phyloP scores from a whole-genome alignment of 306 rosid species.

The Rosa persica region DNA sequence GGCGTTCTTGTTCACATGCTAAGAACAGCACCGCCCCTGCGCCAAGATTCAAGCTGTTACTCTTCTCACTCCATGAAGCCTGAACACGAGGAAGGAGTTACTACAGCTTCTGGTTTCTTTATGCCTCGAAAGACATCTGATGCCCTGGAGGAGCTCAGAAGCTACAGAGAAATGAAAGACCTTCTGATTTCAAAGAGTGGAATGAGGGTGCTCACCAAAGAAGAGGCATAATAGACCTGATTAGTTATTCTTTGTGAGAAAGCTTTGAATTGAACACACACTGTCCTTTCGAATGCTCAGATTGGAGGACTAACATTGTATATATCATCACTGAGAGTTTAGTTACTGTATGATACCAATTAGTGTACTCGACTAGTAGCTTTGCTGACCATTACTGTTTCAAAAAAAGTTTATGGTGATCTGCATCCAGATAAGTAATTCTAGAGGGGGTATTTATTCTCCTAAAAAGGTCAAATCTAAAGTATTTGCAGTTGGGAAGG shows the following conservation, averaged over 20 bases:
- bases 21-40: constrained; percentile 79
- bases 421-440: too few species aligned
- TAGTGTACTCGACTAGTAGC: neutral
- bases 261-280: neutral
- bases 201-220: constrained; percentile 22
- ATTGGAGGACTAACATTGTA: constrained; percentile 17
- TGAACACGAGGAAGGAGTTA: constrained; percentile 52
- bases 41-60: constrained; percentile 60
- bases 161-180: constrained; percentile 76
- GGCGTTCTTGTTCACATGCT: constrained; percentile 81
- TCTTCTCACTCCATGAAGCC: constrained; percentile 55
- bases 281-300: neutral
- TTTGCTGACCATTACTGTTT: neutral
- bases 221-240: constrained; percentile 13
- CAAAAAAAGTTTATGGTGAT: neutral
- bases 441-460: too few species aligned
- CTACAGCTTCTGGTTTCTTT: constrained; percentile 52
- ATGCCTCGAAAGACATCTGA: constrained; percentile 67
- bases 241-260: neutral
- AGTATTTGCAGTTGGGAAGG: neutral
- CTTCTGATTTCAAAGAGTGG: constrained; percentile 48
- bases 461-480: neutral
- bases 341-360: neutral
- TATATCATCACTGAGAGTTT: constrained; percentile 1
- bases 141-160: constrained; percentile 82